These are phyloP conservation scores for Neocucurbitaria cava DNA, from an alignment of 2,329 filamentous ascomycete genomes.

Conservation along the genomic window DNA sequence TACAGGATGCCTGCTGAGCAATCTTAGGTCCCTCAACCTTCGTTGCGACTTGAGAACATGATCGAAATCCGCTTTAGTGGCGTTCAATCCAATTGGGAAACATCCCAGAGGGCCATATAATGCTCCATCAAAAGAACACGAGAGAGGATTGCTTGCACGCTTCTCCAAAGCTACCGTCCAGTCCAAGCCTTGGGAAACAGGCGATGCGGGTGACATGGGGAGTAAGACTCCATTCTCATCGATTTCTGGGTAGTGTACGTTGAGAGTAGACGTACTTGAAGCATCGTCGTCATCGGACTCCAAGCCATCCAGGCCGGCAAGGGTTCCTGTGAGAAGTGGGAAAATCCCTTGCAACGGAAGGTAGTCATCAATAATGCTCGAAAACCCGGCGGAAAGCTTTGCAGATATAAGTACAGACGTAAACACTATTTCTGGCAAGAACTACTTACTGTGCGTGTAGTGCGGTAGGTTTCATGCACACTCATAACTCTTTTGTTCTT, in stretches of 20 bases:
- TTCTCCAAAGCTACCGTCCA: constrained; percentile 38
- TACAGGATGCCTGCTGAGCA: constrained; percentile 35
- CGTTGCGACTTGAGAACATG: constrained; percentile 43
- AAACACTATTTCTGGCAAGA: neutral
- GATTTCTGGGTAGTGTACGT: constrained; percentile 42
- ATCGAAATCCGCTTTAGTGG: constrained; percentile 39
- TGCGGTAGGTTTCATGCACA: constrained; percentile 44
- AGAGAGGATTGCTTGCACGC: constrained; percentile 37
- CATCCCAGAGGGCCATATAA: constrained; percentile 40
- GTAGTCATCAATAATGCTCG: constrained; percentile 42
- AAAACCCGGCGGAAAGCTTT: constrained; percentile 39
- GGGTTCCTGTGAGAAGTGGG: constrained; percentile 30
- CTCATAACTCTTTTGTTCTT: constrained; percentile 46
- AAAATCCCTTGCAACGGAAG: constrained; percentile 38
- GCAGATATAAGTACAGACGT: neutral
- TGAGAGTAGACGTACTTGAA: constrained; percentile 40
- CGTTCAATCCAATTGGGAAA: constrained; percentile 46
- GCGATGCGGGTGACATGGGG: constrained; percentile 21
- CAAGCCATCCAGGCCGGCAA: constrained; percentile 34
- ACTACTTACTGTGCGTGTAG: constrained; percentile 35
- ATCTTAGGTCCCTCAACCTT: constrained; percentile 35
- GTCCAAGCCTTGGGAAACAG: constrained; percentile 28
- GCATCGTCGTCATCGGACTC: constrained; percentile 30
- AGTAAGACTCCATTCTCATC: constrained; percentile 38
- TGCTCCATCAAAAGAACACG: constrained; percentile 38